Evolutionary conservation across 1,139 yeast genomes (phyloP), one percentile per base, ranked within the genome.

Genomic region (Suhomyces coccinellae): DNA sequence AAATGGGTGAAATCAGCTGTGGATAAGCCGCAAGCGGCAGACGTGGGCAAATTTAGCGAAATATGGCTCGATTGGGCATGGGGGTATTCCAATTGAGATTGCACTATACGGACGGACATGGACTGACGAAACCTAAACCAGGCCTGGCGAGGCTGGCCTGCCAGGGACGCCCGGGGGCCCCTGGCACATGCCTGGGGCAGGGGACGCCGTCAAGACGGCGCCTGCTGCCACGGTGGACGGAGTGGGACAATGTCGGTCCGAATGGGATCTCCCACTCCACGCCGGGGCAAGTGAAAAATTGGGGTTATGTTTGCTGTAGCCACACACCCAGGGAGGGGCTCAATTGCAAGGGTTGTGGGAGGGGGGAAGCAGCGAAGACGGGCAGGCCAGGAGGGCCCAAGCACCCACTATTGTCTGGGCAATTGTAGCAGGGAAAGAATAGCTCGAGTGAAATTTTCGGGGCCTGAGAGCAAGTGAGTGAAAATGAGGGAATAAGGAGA

Each of bases 271-370:
- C n/a, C n/a, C n/a, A n/a, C n/a, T n/a, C n/a, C n/a, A n/a, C n/a
- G n/a, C n/a, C n/a, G n/a, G n/a, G n/a, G n/a, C n/a, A 24, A 22
- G 29, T 34, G 36, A 34, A 34, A 34, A 24, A 24, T 24, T 24
- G 13, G 24, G 20, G 15, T n/a, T 34, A 34, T 34, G 36, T 34
- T 34, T 34, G 36, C 36, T 34, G 26, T 24, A 34, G 28, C 36
- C 36, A 34, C 36, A 24, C 26, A 12, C 8, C 15, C 13, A 34
- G 36, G 24, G 29, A 27, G 36, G 35, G 36, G 29, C 15, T 17
- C 38, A 36, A 36, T 9, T 24, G 38, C 31, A 34, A 27, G 36
- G 36, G 36, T 20, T 20, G 22, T n/a, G 12, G 36, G 36, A 17
- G 36, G 12, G 36, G 36, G 29, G 28, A 20, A 11, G 27, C 15